phyloP scores from a whole-genome alignment of 257 asterid genomes.

The Cynanchum wilfordii region DNA sequence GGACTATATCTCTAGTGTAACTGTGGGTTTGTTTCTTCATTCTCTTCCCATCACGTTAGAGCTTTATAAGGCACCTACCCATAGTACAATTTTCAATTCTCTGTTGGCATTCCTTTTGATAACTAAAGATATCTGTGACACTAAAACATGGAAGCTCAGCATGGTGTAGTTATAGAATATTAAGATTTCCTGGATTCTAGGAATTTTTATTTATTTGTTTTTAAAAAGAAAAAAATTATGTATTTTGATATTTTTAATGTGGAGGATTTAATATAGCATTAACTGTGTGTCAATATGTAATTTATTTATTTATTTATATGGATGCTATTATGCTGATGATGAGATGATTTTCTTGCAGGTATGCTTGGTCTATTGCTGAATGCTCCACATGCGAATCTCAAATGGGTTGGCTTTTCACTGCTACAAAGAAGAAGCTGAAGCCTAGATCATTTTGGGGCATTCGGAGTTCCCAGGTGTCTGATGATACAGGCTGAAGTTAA shows the following conservation, averaged over 20 bases:
- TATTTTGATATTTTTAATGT: neutral
- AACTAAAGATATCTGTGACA: neutral
- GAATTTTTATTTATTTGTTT: neutral
- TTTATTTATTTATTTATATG: neutral
- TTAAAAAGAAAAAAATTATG: neutral
- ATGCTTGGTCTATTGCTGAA: constrained; percentile 88
- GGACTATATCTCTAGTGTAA: neutral
- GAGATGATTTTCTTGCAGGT: constrained; percentile 39
- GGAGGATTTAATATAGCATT: neutral
- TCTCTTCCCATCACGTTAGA: neutral
- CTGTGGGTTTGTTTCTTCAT: neutral
- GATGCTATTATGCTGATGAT: constrained; percentile 8
- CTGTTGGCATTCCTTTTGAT: neutral
- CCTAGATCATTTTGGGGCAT: constrained; percentile 93
- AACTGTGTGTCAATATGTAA: neutral
- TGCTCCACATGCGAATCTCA: constrained; percentile 71
- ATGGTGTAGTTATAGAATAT: neutral
- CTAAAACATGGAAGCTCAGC: neutral
- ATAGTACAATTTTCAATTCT: neutral
- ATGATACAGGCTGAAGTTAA: constrained; percentile 30
- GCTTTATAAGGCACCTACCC: neutral
- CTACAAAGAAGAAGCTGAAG: constrained; percentile 53
- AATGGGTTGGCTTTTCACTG: constrained; percentile 86
- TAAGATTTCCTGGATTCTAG: neutral
- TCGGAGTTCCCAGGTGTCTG: constrained; percentile 78